These are phyloP conservation scores for Aureobasidium musti DNA, from an alignment of 2,329 filamentous ascomycete species.

Conservation along the genomic window DNA sequence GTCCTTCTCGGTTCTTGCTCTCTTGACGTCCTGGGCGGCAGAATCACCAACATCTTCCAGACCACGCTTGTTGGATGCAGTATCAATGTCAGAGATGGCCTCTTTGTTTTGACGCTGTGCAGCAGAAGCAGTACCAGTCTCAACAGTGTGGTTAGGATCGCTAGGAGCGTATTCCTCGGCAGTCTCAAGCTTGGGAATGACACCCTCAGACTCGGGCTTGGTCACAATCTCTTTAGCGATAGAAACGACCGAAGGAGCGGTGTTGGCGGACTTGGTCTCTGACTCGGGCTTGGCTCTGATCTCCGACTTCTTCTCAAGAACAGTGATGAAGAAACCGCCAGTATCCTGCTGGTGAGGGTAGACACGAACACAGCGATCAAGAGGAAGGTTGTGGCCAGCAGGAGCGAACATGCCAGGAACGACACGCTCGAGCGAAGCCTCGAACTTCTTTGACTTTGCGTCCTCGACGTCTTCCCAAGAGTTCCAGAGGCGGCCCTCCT, in stretches of 20 bases:
- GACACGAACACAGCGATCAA: slow-evolving; percentile 89
- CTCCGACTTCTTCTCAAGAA: slow-evolving; percentile 87
- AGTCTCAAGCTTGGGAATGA: slow-evolving; percentile 36
- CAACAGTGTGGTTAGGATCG: slow-evolving; percentile 28
- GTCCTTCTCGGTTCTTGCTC: slow-evolving; percentile 41
- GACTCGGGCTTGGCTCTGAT: slow-evolving; percentile 76
- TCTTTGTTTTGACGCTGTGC: slow-evolving; percentile 36
- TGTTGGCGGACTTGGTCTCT: slow-evolving; percentile 47
- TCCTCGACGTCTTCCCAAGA: slow-evolving; percentile 80
- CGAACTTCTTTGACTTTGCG: slow-evolving; percentile 56
- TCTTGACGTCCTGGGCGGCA: slow-evolving; percentile 39
- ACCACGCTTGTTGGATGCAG: slow-evolving; percentile 44
- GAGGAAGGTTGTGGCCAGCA: slow-evolving; percentile 63
- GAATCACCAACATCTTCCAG: slow-evolving; percentile 44
- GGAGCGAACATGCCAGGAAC: slow-evolving; percentile 82
- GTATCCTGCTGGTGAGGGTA: slow-evolving; percentile 97
- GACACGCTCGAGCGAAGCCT: slow-evolving; percentile 68
- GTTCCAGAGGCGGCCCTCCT: slow-evolving; percentile 74
- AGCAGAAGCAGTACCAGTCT: slow-evolving; percentile 33
- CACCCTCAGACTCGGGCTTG: slow-evolving; percentile 38
- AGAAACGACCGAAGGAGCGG: slow-evolving; percentile 32
- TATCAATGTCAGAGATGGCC: slow-evolving; percentile 17
- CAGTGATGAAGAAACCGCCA: slow-evolving; percentile 95
- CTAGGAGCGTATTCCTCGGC: slow-evolving; percentile 41
- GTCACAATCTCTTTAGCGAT: slow-evolving; percentile 48